These are phyloP conservation scores for Backusella tuberculispora DNA, from an alignment of 192 early-diverging fungal genomes.

Conservation along the genomic window DNA sequence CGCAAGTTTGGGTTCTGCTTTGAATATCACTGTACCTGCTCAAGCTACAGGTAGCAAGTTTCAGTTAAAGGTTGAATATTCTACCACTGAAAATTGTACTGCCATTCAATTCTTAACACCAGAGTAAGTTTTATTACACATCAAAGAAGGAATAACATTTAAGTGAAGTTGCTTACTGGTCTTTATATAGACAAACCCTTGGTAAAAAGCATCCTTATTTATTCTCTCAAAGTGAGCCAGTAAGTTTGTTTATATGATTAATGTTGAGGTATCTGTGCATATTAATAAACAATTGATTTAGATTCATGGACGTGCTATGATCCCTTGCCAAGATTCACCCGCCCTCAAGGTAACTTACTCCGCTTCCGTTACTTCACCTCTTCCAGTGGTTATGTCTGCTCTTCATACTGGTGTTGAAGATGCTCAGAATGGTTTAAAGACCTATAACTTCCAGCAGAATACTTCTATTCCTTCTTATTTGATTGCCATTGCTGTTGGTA, in stretches of 20 bases:
- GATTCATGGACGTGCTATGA: slow-evolving; percentile 91
- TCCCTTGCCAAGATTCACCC: slow-evolving; percentile 91
- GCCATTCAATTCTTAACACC: slow-evolving; percentile 93
- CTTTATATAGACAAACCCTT: slow-evolving; percentile 76
- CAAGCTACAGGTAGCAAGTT: slow-evolving; percentile 49
- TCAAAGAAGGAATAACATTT: no score
- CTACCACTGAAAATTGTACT: slow-evolving; percentile 79
- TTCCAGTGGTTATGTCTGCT: slow-evolving; percentile 95
- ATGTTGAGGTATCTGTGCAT: neutral
- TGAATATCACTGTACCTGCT: slow-evolving; percentile 59
- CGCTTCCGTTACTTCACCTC: slow-evolving; percentile 79
- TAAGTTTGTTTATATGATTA: slow-evolving; percentile 23
- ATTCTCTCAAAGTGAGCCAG: slow-evolving; percentile 94
- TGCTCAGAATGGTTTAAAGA: slow-evolving; percentile 53
- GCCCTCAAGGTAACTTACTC: slow-evolving; percentile 87
- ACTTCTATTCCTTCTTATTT: slow-evolving; percentile 95
- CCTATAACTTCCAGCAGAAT: slow-evolving; percentile 84
- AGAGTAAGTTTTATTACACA: slow-evolving; percentile 41
- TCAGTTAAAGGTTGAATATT: slow-evolving; percentile 71
- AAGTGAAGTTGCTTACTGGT: neutral
- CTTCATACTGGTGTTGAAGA: slow-evolving; percentile 66
- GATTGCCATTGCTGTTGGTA: slow-evolving; percentile 93
- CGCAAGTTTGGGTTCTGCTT: slow-evolving; percentile 71
- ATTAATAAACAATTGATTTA: slow-evolving; percentile 23
- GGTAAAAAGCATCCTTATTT: slow-evolving; percentile 94